A percentile compares a stretch with the other conserved stretches of the same genome.
Evolutionary conservation across 2,329 filamentous ascomycete species (phyloP).

Genomic region (Ceratocystis albifundus): DNA sequence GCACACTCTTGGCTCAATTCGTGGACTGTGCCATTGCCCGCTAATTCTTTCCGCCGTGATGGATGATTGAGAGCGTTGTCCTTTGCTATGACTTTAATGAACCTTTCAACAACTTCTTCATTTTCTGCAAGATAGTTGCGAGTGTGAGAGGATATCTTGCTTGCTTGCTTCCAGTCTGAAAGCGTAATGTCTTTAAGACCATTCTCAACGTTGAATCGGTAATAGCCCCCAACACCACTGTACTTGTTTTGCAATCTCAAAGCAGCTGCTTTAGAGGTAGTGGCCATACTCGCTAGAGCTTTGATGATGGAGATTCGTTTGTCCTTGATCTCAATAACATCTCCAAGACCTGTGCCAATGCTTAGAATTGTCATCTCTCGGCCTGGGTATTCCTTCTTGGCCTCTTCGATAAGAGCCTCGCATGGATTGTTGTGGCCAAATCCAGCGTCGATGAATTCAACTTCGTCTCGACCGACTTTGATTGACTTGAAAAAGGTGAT

Average conservation of each 20-base stretch:
- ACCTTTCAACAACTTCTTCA: too few relatives aligned
- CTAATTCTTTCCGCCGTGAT: too few relatives aligned
- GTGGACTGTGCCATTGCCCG: too few relatives aligned
- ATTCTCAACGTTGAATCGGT: constrained; percentile 27
- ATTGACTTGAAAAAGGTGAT: constrained; percentile 29
- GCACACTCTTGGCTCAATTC: too few relatives aligned
- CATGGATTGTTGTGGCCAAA: constrained; percentile 30
- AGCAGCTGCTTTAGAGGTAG: background rate
- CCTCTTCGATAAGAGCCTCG: constrained; percentile 28
- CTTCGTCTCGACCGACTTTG: constrained; percentile 26
- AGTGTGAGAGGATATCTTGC: constrained; percentile 26
- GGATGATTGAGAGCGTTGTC: too few relatives aligned
- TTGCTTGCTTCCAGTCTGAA: constrained; percentile 27
- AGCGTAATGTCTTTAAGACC: constrained; percentile 27
- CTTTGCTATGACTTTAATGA: too few relatives aligned
- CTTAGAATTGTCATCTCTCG: constrained; percentile 25
- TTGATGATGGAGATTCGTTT: background rate
- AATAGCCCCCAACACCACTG: constrained; percentile 25
- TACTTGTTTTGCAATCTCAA: constrained; percentile 22
- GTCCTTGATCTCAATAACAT: constrained; percentile 24
- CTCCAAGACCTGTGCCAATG: constrained; percentile 27
- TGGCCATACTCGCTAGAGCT: background rate
- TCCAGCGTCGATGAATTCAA: constrained; percentile 29
- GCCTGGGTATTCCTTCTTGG: constrained; percentile 26
- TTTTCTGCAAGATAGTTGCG: constrained; percentile 23